Base-by-base conservation (phyloP, 495 filamentous ascomycete species). In the Viridothelium virens region DNA sequence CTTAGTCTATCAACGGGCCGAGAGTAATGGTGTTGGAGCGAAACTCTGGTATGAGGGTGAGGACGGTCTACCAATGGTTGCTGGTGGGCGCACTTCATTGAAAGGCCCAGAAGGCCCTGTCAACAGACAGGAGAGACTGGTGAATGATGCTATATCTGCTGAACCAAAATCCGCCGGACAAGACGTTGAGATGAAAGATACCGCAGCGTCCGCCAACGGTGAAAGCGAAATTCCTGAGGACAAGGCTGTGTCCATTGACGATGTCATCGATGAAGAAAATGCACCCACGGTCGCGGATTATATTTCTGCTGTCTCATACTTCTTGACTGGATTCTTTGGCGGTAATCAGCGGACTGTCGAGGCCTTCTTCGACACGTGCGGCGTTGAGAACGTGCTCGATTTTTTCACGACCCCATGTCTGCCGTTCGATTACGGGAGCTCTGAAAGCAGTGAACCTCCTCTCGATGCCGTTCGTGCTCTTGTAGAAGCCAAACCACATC, bases 301-400 rank as follows among this genome's bases (percentile, higher is more conserved):
- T 71, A 83, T 97, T 56, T 84, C 83, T 71, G 87, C 87, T 38
- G 80, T 90, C 14, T 81, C 87, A 61, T 84, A 84, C 34, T 97
- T 97, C 73, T 77, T 99, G 38, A 78, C 82, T 48, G 83, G 88
- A 1, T 90, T 96, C 74, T 87, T 96, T 68, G 80, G 83, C 67
- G 96, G 96, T 73, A 33, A 59, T 59, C n/a, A 33, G 53, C 53
- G 53, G 5, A 59, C 53, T 34, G 53, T 59, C 2, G 53, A 59
- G 31, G n/a, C 84, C 25, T 91, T 97, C 69, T 85, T 93, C 66
- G 83, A 88, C 63, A 83, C 83, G 63, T 90, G 91, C 62, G 95
- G 90, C 2, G 85, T 92, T 47, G 91, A 96, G 70, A 83, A 87
- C 65, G 78, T 97, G n/a, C 79, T 99, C 38, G 90, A 96, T 71